Evolutionary conservation across 345 rosid species (phyloP).

Genomic region (Crucihimalaya himalaica): DNA sequence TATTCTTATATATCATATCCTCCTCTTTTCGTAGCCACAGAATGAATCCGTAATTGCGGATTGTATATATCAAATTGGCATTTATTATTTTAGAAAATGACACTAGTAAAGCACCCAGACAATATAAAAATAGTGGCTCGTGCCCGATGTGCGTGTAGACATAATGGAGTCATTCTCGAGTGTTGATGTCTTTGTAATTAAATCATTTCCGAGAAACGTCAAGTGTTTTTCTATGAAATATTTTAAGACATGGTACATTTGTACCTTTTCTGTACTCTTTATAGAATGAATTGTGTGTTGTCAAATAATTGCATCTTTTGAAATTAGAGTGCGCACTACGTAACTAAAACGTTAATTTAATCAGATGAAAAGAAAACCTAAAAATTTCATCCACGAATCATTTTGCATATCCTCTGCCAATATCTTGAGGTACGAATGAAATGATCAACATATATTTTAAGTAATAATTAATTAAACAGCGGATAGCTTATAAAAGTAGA

Average conservation of each 20-base stretch:
- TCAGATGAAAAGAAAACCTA: neutral
- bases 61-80: neutral
- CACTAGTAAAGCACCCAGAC: conserved; percentile 3
- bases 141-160: conserved; percentile 31
- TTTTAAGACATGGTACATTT: conserved; percentile 23
- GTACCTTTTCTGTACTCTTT: conserved; percentile 40
- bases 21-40: conserved; percentile 8
- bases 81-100: neutral
- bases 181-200: conserved; percentile 21
- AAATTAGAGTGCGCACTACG: conserved; percentile 29
- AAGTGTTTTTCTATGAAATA: conserved; percentile 18
- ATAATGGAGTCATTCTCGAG: conserved; percentile 39
- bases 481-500: conserved; percentile 36
- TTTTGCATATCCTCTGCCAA: conserved; percentile 16
- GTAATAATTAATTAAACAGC: conserved; percentile 7
- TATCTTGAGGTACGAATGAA: conserved; percentile 5
- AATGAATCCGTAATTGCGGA: neutral
- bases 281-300: conserved; percentile 2
- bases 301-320: conserved; percentile 23
- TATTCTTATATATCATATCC: no score
- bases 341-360: conserved; percentile 18
- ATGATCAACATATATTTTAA: neutral
- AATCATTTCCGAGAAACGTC: conserved; percentile 14
- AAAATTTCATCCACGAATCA: conserved; percentile 20
- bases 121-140: conserved; percentile 33